Evolutionary conservation across 2,329 filamentous ascomycete genomes (phyloP).

Genomic region (Nannizzia gypsea): DNA sequence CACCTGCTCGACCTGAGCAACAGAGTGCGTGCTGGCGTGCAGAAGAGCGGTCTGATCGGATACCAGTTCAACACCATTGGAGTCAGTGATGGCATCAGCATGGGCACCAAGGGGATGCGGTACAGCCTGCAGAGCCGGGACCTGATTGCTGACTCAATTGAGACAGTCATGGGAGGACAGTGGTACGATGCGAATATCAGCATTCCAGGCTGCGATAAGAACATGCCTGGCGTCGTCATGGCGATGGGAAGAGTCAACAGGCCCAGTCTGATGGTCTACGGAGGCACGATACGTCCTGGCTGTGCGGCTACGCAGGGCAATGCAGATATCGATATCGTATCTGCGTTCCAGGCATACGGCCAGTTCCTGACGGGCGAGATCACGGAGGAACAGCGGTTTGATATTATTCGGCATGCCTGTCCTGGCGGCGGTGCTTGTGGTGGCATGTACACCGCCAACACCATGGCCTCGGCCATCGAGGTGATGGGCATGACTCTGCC

Average conservation of each 20-base stretch:
- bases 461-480: constrained; percentile 63
- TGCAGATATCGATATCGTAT: constrained; percentile 79
- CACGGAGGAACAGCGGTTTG: constrained; percentile 78
- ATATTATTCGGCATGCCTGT: constrained; percentile 88
- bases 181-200: constrained; percentile 98
- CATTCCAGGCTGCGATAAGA: constrained; percentile 97
- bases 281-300: constrained; percentile 84
- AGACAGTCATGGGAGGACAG: constrained; percentile 97
- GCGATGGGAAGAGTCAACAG: constrained; percentile 93
- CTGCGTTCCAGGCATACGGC: constrained; percentile 94
- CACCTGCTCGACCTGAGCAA: constrained; percentile 83
- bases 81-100: constrained; percentile 93
- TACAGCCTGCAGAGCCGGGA: constrained; percentile 91
- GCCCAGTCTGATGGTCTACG: constrained; percentile 94
- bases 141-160: constrained; percentile 94
- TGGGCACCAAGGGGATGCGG: constrained; percentile 96
- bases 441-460: constrained; percentile 74
- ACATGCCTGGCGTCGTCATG: constrained; percentile 89
- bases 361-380: constrained; percentile 89
- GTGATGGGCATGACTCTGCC: constrained; percentile 68
- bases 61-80: constrained; percentile 99
- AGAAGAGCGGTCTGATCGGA: constrained; percentile 68
- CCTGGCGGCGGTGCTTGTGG: constrained; percentile 73
- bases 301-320: constrained; percentile 65
- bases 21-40: constrained; percentile 59